phyloP scores from a whole-genome alignment of 495 filamentous ascomycete genomes.

The Penicillium fimorum region DNA sequence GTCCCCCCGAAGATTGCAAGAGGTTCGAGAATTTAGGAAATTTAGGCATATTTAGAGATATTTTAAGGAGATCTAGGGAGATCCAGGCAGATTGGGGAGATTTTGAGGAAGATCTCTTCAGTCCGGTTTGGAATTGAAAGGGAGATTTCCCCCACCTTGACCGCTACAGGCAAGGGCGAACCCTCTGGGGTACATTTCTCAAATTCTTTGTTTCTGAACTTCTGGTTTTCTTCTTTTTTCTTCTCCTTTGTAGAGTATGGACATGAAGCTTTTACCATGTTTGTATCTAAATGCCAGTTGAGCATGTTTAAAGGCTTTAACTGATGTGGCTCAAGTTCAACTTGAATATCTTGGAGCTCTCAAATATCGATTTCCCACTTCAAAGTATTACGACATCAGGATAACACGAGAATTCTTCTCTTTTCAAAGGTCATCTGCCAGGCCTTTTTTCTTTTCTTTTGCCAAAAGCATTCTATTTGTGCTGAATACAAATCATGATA shows the following conservation, averaged over 20 bases:
- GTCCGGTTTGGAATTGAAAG: background rate
- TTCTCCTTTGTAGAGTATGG: background rate
- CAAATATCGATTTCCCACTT: background rate
- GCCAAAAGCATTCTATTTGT: background rate
- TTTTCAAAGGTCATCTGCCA: background rate
- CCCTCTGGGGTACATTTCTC: slow-evolving; percentile 3
- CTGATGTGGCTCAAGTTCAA: background rate
- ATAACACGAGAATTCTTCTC: background rate
- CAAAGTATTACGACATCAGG: background rate
- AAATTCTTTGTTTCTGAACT: slow-evolving; percentile 3
- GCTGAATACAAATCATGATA: slow-evolving; percentile 5
- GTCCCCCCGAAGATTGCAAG: too few relatives aligned
- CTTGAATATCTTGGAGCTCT: background rate
- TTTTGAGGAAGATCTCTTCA: background rate
- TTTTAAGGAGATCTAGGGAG: background rate
- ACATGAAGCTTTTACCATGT: background rate
- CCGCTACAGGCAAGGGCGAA: slow-evolving; percentile 2
- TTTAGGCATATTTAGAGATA: too few relatives aligned
- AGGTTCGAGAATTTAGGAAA: too few relatives aligned
- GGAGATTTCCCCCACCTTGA: background rate
- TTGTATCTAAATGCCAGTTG: background rate
- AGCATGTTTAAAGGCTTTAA: background rate
- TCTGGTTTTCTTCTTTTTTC: background rate
- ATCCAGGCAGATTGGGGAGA: background rate
- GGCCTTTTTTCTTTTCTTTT: background rate